Evolutionary conservation across 805 yeast genomes (phyloP), one percentile per base, ranked within the genome.

Genomic region (Saturnispora ahearnii): DNA sequence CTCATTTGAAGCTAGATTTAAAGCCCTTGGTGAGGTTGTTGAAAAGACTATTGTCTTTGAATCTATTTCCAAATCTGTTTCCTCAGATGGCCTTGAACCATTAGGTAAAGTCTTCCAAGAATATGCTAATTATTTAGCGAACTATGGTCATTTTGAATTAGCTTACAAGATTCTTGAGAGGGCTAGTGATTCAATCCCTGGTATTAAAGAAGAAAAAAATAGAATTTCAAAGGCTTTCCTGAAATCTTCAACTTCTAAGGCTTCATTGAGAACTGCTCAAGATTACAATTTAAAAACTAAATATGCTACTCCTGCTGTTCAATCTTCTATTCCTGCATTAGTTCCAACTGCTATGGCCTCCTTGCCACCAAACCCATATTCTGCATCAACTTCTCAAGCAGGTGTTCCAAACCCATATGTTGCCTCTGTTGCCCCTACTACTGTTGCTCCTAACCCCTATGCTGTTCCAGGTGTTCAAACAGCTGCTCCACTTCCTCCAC

Each of bases 1-100:
- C 3, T 80, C 87, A 1, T 83, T 84, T 49, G 93, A 84, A 55
- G 96, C 96, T 22, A 88, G 88, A 60, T 81, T 84, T 57, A 84
- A 79, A 57, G 84, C 96, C 8, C 72, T 91, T 63, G 82, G 84
- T 48, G 83, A 79, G 59, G 84, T 89, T 62, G 84, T 87, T 47
- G 95, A 87, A 64, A 90, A 90, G 66, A 77, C 90, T 53, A 78
- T 88, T 34, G 83, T 86, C 26, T 89, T 81, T 64, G 75, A 84
- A 59, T 72, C 83, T 29, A 71, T 76, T 40, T 62, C 75, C 33
- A 68, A 72, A 2, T 62, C 62, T 13, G 59, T 71, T 36, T 56
- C 71, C 1, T 61, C 73, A 40, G 71, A 75, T 18, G 70, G 76
- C 12, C 66, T 77, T 41, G 77, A 70, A 38, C 72, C 72, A 1